Evolutionary conservation across 2,329 filamentous ascomycete genomes (phyloP), one percentile per base, ranked within the genome.

Genomic region (Graphilbum ipis-grandicollis): DNA sequence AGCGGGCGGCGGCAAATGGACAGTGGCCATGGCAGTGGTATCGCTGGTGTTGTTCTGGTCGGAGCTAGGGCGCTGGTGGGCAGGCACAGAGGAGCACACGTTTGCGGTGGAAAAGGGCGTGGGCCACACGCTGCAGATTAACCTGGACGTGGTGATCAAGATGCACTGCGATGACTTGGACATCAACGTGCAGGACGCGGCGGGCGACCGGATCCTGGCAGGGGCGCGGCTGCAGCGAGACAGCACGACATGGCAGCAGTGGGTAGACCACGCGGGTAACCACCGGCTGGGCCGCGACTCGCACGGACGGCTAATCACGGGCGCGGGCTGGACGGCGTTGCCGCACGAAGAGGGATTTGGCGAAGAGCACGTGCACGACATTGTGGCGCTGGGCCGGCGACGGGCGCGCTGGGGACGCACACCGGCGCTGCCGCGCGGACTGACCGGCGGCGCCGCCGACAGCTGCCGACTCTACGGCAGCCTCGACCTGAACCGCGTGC

Each of bases 61-160:
- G 35, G 90, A 98, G 58, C 62, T 90, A 25, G 56, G 63, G 43
- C 75, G 78, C 38, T 96, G 88, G 85, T 90, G 82, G 71, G 65
- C 66, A 39, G 90, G 90, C 47, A 62, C 70, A 37, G 90, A 93
- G 51, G 75, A 74, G 39, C 88, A 96, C 55, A 82, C 81, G 42
- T 98, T 96, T 58, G 78, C 78, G 41, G 88, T 98, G 39, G 90
- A 96, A 57, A 90, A 92, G 58, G 83, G 83, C 46, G 69, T 98
- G 29, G 79, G 80, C 3, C 84, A 84, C 56, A 69, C 75, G 43
- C 71, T 98, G 55, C 86, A 96, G 58, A 79, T 98, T 59, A 98
- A 98, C 61, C 63, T 98, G 40, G 90, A 98, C 57, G 66, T 92
- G n/a, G 82, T 96, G 5, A 67, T 98, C 34, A 68, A 68, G 36